Evolutionary conservation across 2,329 filamentous ascomycete species (phyloP).

Genomic region (Zasmidium cellare): DNA sequence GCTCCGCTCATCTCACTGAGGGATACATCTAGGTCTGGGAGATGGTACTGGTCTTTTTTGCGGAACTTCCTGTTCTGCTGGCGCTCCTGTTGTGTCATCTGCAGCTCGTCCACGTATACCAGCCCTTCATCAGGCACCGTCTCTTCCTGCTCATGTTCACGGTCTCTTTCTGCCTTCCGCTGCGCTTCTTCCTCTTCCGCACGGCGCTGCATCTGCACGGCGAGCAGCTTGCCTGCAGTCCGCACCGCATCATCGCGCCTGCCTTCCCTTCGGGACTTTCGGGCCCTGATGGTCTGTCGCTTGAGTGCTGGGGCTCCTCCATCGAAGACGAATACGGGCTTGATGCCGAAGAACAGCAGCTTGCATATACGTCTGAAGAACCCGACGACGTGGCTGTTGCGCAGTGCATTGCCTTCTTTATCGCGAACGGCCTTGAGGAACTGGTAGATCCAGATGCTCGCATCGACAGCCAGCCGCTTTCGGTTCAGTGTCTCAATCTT

Average conservation of each 20-base stretch:
- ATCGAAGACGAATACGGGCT: slow-evolving; percentile 96
- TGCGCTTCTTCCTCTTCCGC: slow-evolving; percentile 81
- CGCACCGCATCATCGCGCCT: slow-evolving; percentile 87
- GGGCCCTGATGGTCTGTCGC: slow-evolving; percentile 78
- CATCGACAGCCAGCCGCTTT: slow-evolving; percentile 94
- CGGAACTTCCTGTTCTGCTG: slow-evolving; percentile 74
- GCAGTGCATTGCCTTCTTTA: slow-evolving; percentile 94
- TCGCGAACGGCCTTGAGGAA: slow-evolving; percentile 98
- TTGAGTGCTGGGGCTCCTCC: slow-evolving; percentile 90
- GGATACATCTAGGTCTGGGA: slow-evolving; percentile 77
- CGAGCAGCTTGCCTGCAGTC: slow-evolving; percentile 87
- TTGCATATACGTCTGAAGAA: slow-evolving; percentile 99
- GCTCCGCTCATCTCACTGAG: slow-evolving; percentile 84
- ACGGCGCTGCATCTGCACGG: slow-evolving; percentile 87
- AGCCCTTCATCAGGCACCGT: slow-evolving; percentile 71
- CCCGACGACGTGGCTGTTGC: slow-evolving; percentile 93
- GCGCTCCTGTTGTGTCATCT: slow-evolving; percentile 76
- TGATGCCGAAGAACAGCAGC: slow-evolving; percentile 92
- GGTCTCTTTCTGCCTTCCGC: slow-evolving; percentile 49
- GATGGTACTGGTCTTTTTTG: slow-evolving; percentile 92
- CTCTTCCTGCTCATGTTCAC: slow-evolving; percentile 53
- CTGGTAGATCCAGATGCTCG: slow-evolving; percentile 99
- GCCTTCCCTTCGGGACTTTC: slow-evolving; percentile 80
- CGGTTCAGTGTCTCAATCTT: slow-evolving; percentile 95
- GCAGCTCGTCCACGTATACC: slow-evolving; percentile 87